Evolutionary conservation across 2,329 filamentous ascomycete species (phyloP).

Genomic region (Domatiomyces globalis): DNA sequence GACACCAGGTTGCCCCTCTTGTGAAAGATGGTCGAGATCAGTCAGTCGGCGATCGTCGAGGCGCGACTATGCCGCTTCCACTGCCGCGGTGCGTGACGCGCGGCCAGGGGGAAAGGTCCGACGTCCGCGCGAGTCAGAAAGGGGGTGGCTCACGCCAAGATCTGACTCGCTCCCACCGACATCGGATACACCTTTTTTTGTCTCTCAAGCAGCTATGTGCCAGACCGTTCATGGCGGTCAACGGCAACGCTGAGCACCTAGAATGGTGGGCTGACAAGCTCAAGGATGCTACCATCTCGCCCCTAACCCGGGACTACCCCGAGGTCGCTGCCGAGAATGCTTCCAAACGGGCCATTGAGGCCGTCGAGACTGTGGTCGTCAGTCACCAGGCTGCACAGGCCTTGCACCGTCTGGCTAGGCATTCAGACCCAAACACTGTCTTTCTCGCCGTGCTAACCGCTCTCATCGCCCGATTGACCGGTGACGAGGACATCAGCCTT

Average conservation of each 20-base stretch:
- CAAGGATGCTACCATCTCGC: constrained; percentile 30
- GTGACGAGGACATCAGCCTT: constrained; percentile 36
- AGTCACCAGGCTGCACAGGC: constrained; percentile 25
- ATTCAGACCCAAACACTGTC: constrained; percentile 26
- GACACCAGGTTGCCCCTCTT: neutral
- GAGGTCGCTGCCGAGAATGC: constrained; percentile 23
- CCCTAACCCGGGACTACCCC: constrained; percentile 32
- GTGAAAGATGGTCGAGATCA: neutral
- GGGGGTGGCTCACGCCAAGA: neutral
- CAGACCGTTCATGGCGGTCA: constrained; percentile 6
- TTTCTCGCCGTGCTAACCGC: constrained; percentile 32
- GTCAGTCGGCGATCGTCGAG: neutral
- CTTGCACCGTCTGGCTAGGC: constrained; percentile 26
- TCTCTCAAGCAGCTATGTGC: too few species aligned
- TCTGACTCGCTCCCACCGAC: neutral
- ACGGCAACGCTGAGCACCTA: constrained; percentile 21
- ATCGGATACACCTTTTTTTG: neutral
- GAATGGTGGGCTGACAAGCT: constrained; percentile 29
- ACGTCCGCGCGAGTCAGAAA: neutral
- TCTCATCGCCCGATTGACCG: constrained; percentile 33
- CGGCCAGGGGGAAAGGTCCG: neutral
- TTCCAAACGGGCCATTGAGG: constrained; percentile 27
- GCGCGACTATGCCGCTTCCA: too few species aligned
- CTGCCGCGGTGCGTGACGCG: neutral
- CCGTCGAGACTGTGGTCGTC: constrained; percentile 29